These are phyloP conservation scores for Sodiomyces alkalinus DNA, from an alignment of 2,329 filamentous ascomycete species.

Conservation along the genomic window DNA sequence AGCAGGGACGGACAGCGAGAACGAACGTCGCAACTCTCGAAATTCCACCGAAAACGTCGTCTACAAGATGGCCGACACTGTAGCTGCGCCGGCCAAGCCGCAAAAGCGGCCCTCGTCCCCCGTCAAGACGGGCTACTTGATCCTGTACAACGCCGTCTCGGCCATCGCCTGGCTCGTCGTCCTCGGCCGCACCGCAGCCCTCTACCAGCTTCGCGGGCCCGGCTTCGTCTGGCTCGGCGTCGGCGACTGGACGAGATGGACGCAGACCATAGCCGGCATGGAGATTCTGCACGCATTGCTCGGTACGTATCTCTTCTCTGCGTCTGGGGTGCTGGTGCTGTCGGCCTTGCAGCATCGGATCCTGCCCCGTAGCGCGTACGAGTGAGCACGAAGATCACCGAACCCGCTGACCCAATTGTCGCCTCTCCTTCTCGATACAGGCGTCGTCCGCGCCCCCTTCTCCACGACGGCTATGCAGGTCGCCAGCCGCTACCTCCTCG, in stretches of 20 bases:
- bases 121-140: constrained; percentile 53
- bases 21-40: too few species aligned
- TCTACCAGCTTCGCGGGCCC: constrained; percentile 39
- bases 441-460: constrained; percentile 73
- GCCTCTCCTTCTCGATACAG: too few species aligned
- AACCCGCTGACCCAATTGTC: too few species aligned
- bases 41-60: background rate
- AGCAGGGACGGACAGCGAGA: too few species aligned
- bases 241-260: constrained; percentile 58
- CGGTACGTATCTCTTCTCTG: constrained; percentile 47
- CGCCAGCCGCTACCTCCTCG: constrained; percentile 68
- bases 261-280: constrained; percentile 68
- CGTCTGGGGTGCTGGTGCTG: too few species aligned
- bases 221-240: constrained; percentile 43
- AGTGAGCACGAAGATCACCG: too few species aligned
- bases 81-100: constrained; percentile 7
- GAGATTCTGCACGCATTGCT: constrained; percentile 72
- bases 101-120: constrained; percentile 18
- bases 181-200: constrained; percentile 47
- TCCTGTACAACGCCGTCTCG: constrained; percentile 72
- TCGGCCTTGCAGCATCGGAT: too few species aligned
- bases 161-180: constrained; percentile 66
- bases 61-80: constrained; percentile 7
- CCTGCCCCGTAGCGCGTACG: too few species aligned
- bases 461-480: constrained; percentile 85